Base-by-base conservation (phyloP, 2,329 filamentous ascomycete species). In the Nemania serpens region DNA sequence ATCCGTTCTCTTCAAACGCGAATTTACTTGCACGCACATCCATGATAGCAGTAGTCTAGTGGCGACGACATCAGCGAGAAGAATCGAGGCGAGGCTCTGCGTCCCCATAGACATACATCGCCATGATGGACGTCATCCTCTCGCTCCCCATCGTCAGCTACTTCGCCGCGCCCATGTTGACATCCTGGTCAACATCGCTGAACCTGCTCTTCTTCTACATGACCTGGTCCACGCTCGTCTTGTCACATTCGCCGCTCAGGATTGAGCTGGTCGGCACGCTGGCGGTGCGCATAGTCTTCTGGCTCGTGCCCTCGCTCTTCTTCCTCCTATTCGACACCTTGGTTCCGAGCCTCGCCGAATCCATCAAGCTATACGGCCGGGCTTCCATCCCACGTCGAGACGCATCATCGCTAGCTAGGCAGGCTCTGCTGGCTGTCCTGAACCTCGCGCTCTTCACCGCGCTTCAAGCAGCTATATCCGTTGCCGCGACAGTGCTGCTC, bases 161-260 rank as follows among this genome's bases (percentile, higher is more conserved):
- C 70, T 80, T 90, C 68, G 78, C 88, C 50, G 82, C 85, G 18
- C 84, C 86, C 1, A 79, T 83, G 48, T 74, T 87, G 59, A 83
- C 85, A 6, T 89, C 90, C 6, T 93, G 89, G 79, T 88, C 82
- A 13, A 94, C 92, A 1, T 93, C 88, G 1, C 80, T 96, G 65
- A 97, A 95, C 74, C 78, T 96, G 22, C 79, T 96, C 64, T 93
- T 96, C 79, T 95, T 97, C 76, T 94, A 93, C 75, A 84, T 96
- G 78, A 94, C 91, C 68, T 97, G 93, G 93, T 87, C 87, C 5
- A 94, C 91, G 0, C 82, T 97, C 34, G 86, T 96, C 41, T 79
- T 94, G 2, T 90, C 89, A 6, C 90, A 96, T 69, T 82, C 88
- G 1, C 87, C 91, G 0, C 79, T 95, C 15, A 84, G 86, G 60